Evolutionary conservation across 164 flowering plant genomes (phyloP).

Genomic region (Malania oleifera): DNA sequence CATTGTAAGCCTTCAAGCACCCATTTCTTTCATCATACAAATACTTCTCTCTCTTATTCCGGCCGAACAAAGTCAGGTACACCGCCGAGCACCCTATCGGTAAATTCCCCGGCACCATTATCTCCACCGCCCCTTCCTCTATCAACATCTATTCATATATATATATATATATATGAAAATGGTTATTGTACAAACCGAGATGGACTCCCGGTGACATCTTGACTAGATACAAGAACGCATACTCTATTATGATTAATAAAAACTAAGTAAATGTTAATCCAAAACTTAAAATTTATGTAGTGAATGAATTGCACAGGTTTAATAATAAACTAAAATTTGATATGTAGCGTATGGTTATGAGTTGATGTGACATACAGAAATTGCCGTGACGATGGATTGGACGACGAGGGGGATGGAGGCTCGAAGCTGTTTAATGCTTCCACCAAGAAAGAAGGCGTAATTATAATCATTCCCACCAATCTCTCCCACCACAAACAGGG

Average conservation of each 20-base stretch:
- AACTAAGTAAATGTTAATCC: no score
- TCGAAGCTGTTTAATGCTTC: constrained; percentile 20
- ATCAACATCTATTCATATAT: constrained; percentile 46
- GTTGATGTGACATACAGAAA: constrained; percentile 21
- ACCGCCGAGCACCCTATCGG: constrained; percentile 50
- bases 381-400: constrained; percentile 25
- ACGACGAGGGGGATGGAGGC: constrained; percentile 35
- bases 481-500: constrained; percentile 64
- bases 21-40: constrained; percentile 37
- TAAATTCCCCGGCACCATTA: constrained; percentile 54
- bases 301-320: no score
- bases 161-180: no score
- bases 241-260: no score
- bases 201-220: no score
- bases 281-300: no score
- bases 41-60: constrained; percentile 20
- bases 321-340: not conserved
- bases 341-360: no score
- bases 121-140: constrained; percentile 44
- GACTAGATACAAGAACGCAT: no score
- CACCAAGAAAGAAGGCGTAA: constrained; percentile 20
- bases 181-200: no score
- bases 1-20: constrained; percentile 41
- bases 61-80: constrained; percentile 34
- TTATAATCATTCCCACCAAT: constrained; percentile 69